phyloP scores from a whole-genome alignment of 495 filamentous ascomycete genomes.

The Extremus antarcticus region DNA sequence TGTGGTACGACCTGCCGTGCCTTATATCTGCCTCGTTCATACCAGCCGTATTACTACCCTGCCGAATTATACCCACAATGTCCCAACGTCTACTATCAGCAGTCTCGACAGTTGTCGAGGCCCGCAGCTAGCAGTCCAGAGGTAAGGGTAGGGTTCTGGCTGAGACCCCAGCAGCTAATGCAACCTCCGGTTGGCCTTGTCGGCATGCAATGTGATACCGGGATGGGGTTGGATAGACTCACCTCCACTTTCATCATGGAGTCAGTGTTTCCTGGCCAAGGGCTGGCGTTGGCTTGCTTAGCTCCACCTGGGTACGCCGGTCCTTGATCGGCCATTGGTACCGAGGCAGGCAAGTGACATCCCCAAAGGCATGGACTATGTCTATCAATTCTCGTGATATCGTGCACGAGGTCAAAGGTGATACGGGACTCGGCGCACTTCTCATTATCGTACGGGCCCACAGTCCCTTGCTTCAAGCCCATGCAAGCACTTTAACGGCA shows the following conservation, averaged over 20 bases:
- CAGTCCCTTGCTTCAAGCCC: neutral
- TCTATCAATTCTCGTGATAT: neutral
- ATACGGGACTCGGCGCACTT: neutral
- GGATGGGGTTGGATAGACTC: too few relatives aligned
- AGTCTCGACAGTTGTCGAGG: too few relatives aligned
- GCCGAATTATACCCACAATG: too few relatives aligned
- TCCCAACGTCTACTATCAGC: too few relatives aligned
- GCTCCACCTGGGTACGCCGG: neutral
- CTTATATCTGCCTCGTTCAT: too few relatives aligned
- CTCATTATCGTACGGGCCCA: neutral
- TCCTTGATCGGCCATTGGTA: neutral
- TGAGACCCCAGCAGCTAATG: too few relatives aligned
- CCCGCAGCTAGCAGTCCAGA: too few relatives aligned
- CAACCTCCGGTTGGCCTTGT: too few relatives aligned
- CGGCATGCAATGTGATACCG: too few relatives aligned
- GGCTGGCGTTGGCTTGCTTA: neutral
- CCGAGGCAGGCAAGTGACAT: neutral
- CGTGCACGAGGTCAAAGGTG: neutral
- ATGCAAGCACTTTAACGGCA: conserved; percentile 5
- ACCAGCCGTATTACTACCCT: too few relatives aligned
- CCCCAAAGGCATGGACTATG: neutral
- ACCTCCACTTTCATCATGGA: neutral
- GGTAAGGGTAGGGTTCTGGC: too few relatives aligned
- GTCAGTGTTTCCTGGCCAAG: neutral
- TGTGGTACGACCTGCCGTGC: too few relatives aligned